phyloP scores from a whole-genome alignment of 176 grass and related monocot genomes.

The Carex cristatella region DNA sequence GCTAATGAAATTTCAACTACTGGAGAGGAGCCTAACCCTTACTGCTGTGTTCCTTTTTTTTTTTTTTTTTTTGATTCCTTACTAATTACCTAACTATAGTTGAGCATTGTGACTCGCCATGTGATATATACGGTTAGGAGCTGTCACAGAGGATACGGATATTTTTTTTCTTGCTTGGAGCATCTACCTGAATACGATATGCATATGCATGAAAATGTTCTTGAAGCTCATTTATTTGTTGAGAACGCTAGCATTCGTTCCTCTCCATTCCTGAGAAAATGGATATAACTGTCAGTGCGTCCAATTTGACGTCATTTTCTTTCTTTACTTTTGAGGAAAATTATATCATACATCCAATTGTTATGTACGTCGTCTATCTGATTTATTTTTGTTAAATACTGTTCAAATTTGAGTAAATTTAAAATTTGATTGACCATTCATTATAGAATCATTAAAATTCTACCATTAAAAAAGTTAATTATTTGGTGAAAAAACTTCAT shows the following conservation, averaged over 20 bases:
- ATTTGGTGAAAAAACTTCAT: not conserved
- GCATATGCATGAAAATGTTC: slow-evolving; percentile 20
- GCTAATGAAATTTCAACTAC: no score
- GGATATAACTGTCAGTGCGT: not conserved
- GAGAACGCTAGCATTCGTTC: not conserved
- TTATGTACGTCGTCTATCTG: not conserved
- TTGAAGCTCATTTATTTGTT: slow-evolving; percentile 2
- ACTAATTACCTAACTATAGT: no score
- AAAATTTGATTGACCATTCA: not conserved
- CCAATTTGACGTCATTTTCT: not conserved
- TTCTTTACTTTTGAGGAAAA: not conserved
- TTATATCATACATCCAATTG: not conserved
- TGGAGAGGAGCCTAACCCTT: no score
- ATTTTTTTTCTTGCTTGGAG: not conserved
- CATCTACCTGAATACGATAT: slow-evolving; percentile 22
- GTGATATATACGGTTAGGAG: not conserved
- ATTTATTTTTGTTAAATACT: not conserved
- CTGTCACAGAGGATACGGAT: not conserved
- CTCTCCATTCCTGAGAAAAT: not conserved
- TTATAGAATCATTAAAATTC: not conserved
- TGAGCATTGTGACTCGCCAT: not conserved
- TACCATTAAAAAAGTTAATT: not conserved
- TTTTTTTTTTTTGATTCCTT: no score
- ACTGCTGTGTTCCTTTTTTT: no score
- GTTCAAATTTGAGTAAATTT: not conserved